Evolutionary conservation across 345 rosid species (phyloP).

Genomic region (Eucalyptus curtisii): DNA sequence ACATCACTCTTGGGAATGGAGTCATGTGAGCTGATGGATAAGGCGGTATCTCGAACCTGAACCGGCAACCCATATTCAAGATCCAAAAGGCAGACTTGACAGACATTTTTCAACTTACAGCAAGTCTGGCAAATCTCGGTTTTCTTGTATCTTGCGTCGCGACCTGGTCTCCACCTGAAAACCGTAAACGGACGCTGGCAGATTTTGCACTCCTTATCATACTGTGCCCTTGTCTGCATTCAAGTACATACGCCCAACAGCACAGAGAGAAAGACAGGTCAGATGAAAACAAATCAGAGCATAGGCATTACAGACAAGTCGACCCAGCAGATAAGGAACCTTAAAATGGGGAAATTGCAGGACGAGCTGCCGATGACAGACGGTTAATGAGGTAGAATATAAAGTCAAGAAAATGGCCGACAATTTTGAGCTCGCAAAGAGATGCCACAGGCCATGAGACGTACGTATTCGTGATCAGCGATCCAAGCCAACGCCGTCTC

Average conservation of each 20-base stretch:
- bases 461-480: neutral
- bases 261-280: neutral
- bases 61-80: slow-evolving; percentile 95
- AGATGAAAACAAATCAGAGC: neutral
- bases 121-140: slow-evolving; percentile 92
- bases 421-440: neutral
- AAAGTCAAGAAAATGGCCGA: neutral
- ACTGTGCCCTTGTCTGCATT: slow-evolving; percentile 64
- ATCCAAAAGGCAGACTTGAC: slow-evolving; percentile 97
- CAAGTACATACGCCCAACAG: neutral
- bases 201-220: slow-evolving; percentile 96
- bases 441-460: neutral
- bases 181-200: slow-evolving; percentile 93
- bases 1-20: slow-evolving; percentile 91
- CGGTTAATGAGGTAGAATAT: neutral
- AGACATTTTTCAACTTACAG: slow-evolving; percentile 88
- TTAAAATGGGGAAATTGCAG: neutral
- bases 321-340: neutral
- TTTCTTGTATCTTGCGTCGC: slow-evolving; percentile 85
- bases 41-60: slow-evolving; percentile 87
- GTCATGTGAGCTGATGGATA: slow-evolving; percentile 66
- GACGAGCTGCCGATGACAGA: neutral
- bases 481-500: neutral
- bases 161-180: slow-evolving; percentile 93
- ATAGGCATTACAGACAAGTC: neutral